Conservation (phyloP, 176 grass and related monocot species). For the Juncus inflexus region DNA sequence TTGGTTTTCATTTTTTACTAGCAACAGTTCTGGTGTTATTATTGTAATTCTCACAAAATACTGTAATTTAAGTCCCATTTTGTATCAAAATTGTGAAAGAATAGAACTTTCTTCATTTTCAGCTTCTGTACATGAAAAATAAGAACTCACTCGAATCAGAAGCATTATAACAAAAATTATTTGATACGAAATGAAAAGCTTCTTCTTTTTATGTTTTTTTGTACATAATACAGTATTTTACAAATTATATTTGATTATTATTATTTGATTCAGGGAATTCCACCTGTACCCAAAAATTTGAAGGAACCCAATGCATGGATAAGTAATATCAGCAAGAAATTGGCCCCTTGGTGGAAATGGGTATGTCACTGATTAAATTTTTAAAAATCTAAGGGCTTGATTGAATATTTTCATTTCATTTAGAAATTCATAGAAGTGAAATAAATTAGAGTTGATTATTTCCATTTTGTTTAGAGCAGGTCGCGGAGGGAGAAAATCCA, state of each 20-base stretch:
- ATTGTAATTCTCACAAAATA: too few species aligned
- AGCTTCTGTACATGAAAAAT: neutral
- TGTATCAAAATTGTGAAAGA: neutral
- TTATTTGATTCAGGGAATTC: conserved; percentile 67
- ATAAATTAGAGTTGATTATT: conserved; percentile 6
- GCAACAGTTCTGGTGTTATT: too few species aligned
- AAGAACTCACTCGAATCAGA: neutral
- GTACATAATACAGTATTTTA: neutral
- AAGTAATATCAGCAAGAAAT: conserved; percentile 54
- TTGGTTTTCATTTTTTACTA: neutral
- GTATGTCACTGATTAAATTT: conserved; percentile 37
- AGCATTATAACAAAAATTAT: neutral
- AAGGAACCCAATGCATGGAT: conserved; percentile 62
- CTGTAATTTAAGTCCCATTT: neutral
- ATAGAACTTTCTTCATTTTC: neutral
- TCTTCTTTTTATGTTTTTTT: neutral
- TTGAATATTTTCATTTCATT: conserved; percentile 3
- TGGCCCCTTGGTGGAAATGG: conserved; percentile 85
- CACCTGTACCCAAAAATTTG: conserved; percentile 50
- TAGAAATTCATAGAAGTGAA: neutral
- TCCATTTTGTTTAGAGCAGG: conserved; percentile 44
- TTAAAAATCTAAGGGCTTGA: conserved; percentile 8
- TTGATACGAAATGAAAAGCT: neutral
- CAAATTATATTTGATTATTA: conserved; percentile 2
- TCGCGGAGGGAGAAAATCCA: conserved; percentile 72